Base-by-base conservation (phyloP, 495 filamentous ascomycete genomes). In the Podospora sp. region DNA sequence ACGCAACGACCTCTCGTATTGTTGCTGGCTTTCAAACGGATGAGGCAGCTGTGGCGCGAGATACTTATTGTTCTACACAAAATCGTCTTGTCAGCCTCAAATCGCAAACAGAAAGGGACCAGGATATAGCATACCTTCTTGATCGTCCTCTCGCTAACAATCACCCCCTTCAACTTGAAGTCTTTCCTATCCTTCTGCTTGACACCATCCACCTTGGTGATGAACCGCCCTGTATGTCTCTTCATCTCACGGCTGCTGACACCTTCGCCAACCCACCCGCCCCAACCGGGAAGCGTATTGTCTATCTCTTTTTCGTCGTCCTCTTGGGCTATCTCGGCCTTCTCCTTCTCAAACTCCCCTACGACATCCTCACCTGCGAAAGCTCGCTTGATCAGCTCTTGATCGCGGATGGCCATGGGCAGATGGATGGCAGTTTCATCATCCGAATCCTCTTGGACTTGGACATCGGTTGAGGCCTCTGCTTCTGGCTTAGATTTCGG, bases 311-410 rank as follows among this genome's bases (percentile, higher is more conserved):
- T 87, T 66, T 97, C 92, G 69, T 90, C 94, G 75, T 98, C 93
- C 5, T 92, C 91, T 46, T 87, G 85, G 40, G 88, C 83, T 9
- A 84, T 82, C 65, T 89, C 87, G 21, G 83, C 81, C 75, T 99
- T 97, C 69, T 97, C 95, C 27, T 85, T 82, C 65, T 86, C 85
- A 75, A 99, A 97, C 58, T 92, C 89, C 36, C 85, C 85, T 1
- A 90, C 87, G n/a, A 96, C 92, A 73, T 97, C 91, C 70, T 95
- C 90, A 5, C 92, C 93, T 0, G 93, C 95, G 76, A 98, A 97
- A 9, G 93, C 95, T 69, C 86, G 82, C 74, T 90, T 89, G 65
- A 96, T 88, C 53, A 97, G 86, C 51, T 93, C 89, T 66, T 93
- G 87, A 71, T 96, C 93, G 66, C 87, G 89, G 52, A 91, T 84